phyloP scores from a whole-genome alignment of 1,284 basidiomycete genomes.

The Microbotryum violaceum region DNA sequence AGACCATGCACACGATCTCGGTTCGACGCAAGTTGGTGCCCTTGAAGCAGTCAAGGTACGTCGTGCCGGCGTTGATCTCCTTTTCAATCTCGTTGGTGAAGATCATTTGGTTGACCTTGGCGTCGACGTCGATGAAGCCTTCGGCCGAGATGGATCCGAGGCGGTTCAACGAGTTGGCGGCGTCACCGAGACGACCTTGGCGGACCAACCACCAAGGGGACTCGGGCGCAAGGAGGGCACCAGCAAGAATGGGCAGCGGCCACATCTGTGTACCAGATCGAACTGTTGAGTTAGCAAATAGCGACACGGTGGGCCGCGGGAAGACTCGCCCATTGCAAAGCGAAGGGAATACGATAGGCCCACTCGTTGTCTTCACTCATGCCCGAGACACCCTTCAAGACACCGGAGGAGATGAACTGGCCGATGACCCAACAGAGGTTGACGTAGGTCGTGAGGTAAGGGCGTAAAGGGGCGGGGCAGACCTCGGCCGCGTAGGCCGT shows the following conservation, averaged over 20 bases:
- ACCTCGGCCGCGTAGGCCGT: constrained; percentile 48
- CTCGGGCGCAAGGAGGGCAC: too few relatives aligned
- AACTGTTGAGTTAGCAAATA: too few relatives aligned
- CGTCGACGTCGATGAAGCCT: constrained; percentile 45
- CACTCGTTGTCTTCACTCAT: constrained; percentile 17
- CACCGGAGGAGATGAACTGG: constrained; percentile 42
- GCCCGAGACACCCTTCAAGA: constrained; percentile 36
- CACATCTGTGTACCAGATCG: background rate
- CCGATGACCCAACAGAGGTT: constrained; percentile 47
- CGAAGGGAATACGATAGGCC: constrained; percentile 43
- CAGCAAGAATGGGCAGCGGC: background rate
- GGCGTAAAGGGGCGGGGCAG: constrained; percentile 45
- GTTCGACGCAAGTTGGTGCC: constrained; percentile 43
- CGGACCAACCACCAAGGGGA: constrained; percentile 36
- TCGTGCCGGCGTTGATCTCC: constrained; percentile 37
- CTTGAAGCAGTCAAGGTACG: constrained; percentile 46
- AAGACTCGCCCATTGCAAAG: constrained; percentile 43
- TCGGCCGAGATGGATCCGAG: constrained; percentile 42
- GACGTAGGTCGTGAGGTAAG: constrained; percentile 46
- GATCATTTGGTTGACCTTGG: constrained; percentile 27
- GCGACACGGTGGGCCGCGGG: too few relatives aligned
- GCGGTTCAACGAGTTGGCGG: constrained; percentile 41
- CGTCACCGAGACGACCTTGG: constrained; percentile 45
- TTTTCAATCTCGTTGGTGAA: constrained; percentile 42
- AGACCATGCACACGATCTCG: constrained; percentile 40